Evolutionary conservation across 73 alveolate species (phyloP).

Genomic region (Paraurostyla sp.): DNA sequence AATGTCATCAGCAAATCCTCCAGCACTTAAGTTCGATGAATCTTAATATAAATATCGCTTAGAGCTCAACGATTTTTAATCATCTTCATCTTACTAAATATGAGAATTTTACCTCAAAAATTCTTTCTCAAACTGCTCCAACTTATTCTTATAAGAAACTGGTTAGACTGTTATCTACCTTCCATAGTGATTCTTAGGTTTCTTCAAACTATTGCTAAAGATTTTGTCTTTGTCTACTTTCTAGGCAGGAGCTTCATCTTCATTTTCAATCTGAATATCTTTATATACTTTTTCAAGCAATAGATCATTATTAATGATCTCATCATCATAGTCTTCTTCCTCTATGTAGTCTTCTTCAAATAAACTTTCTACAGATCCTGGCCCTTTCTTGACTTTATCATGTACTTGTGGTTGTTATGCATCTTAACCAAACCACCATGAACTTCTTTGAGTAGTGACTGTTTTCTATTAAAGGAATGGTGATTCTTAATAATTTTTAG

Average conservation of each 20-base stretch:
- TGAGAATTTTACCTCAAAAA: not conserved
- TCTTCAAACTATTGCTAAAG: not conserved
- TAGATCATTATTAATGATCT: not conserved
- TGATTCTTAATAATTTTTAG: too few relatives aligned
- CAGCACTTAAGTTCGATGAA: too few relatives aligned
- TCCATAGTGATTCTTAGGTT: not conserved
- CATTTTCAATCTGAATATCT: not conserved
- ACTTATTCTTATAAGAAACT: not conserved
- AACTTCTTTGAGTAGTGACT: not conserved
- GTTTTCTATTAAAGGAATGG: too few relatives aligned
- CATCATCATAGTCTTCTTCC: conserved; percentile 9
- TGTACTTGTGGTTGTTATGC: not conserved
- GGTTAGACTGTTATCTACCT: not conserved
- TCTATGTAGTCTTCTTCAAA: conserved; percentile 12
- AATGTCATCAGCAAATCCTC: too few relatives aligned
- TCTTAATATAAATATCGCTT: not conserved
- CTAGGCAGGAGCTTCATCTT: not conserved
- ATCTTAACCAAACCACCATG: not conserved
- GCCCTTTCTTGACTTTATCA: not conserved
- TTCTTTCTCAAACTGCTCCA: not conserved
- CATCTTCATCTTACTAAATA: not conserved
- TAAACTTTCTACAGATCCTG: not conserved
- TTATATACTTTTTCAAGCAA: not conserved
- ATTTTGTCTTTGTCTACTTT: not conserved
- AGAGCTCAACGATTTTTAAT: not conserved